Evolutionary conservation across 495 filamentous ascomycete genomes (phyloP), one percentile per base, ranked within the genome.

Genomic region (Aspergillus bridgeri): DNA sequence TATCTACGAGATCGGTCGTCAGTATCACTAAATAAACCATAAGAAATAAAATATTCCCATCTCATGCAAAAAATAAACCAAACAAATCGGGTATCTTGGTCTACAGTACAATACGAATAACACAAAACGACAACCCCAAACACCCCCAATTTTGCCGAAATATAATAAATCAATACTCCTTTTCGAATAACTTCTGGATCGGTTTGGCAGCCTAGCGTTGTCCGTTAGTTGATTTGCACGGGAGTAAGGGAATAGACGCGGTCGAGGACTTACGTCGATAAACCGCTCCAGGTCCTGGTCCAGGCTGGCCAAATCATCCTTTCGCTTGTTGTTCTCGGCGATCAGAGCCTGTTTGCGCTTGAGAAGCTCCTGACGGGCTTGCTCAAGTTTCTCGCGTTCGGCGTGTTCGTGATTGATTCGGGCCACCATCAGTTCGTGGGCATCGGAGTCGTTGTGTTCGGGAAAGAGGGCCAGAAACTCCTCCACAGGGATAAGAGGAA

Each of bases 311-410:
- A 98, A 75, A 67, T 98, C 91, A 54, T 97, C 92, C 70, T 94
- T 93, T 51, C 92, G 81, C 75, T 91, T 96, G 78, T 96, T 96
- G 65, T 96, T 97, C 65, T 97, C 92, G 6, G 89, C 87, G 54
- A 95, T 95, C 54, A 98, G 78, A 50, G 85, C 87, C 69, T 96
- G 91, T 67, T 98, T 98, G 68, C 88, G 85, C 78, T 90, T 93
- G 53, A 96, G 73, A 23, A 97, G 79, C 60, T 87, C 89, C 70
- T 91, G 90, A 42, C 95, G 83, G 57, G 89, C 86, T 70, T 91
- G 88, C 65, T 98, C 95, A 9, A 98, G 78, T 21, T 87, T 83
- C 75, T 96, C 88, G 18, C 94, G 87, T 60, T 93, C 91, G 29
- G 80, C 80, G 61, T 91, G 84, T 74, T 98, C 94, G 70, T 97